Percentiles rank a stretch among this genome's conserved stretches.
Evolutionary conservation across 202 grass and related monocot genomes (phyloP).

Genomic region (Brachypodium distachyon): DNA sequence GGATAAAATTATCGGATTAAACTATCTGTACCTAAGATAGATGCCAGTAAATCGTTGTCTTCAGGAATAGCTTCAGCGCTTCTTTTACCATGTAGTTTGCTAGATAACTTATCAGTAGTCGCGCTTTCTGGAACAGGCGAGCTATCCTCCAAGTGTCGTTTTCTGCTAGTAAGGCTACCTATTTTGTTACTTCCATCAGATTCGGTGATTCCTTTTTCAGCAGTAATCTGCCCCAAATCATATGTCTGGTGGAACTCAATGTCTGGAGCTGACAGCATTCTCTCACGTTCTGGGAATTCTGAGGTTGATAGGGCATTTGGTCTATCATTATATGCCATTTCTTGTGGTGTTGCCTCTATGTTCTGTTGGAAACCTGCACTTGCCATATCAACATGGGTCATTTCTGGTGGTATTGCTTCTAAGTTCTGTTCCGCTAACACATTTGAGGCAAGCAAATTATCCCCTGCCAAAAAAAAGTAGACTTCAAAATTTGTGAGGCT

Average conservation of each 20-base stretch:
- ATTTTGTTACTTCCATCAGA: slow-evolving; percentile 92
- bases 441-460: slow-evolving; percentile 24
- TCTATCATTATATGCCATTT: slow-evolving; percentile 29
- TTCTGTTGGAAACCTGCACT: slow-evolving; percentile 33
- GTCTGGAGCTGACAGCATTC: slow-evolving; percentile 64
- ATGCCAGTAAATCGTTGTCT: slow-evolving; percentile 85
- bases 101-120: slow-evolving; percentile 59
- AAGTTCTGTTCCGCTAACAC: background rate
- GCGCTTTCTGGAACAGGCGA: slow-evolving; percentile 49
- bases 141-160: slow-evolving; percentile 68
- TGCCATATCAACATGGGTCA: slow-evolving; percentile 2
- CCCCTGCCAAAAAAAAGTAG: slow-evolving; percentile 22
- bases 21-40: slow-evolving; percentile 74
- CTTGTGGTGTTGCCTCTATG: slow-evolving; percentile 22
- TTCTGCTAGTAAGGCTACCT: slow-evolving; percentile 64
- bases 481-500: background rate
- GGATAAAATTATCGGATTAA: too few relatives aligned
- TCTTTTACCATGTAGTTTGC: slow-evolving; percentile 47
- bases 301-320: slow-evolving; percentile 26
- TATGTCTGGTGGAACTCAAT: slow-evolving; percentile 38
- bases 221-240: slow-evolving; percentile 71
- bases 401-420: background rate
- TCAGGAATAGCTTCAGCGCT: slow-evolving; percentile 46
- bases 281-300: slow-evolving; percentile 74
- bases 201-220: slow-evolving; percentile 70